Percentiles rank a stretch among this genome's conserved stretches.
Evolutionary conservation across 2,329 filamentous ascomycete species (phyloP).

Genomic region (Aureobasidium lini): DNA sequence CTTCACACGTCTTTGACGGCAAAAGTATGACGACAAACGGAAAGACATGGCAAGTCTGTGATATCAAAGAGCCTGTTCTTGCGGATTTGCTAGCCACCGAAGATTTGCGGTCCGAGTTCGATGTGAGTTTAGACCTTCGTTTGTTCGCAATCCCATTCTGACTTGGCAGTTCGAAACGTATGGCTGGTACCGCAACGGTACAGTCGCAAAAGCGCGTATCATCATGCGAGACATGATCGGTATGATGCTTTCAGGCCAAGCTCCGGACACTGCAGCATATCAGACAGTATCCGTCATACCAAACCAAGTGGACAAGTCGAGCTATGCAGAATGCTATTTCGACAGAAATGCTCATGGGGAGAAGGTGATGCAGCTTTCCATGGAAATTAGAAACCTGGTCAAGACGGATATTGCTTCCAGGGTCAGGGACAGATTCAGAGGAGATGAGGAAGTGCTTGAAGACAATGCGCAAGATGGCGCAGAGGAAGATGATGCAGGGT

Average conservation of each 20-base stretch:
- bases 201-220: slow-evolving; percentile 73
- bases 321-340: slow-evolving; percentile 3
- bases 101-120: slow-evolving; percentile 39
- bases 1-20: slow-evolving; percentile 76
- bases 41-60: slow-evolving; percentile 90
- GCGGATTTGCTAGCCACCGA: slow-evolving; percentile 56
- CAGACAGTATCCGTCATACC: background rate
- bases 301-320: background rate
- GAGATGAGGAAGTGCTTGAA: background rate
- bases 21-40: slow-evolving; percentile 66
- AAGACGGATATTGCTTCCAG: slow-evolving; percentile 6
- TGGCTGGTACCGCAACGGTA: slow-evolving; percentile 79
- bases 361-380: slow-evolving; percentile 5
- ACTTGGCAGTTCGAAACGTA: slow-evolving; percentile 38
- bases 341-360: background rate
- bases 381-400: slow-evolving; percentile 6
- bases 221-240: slow-evolving; percentile 82
- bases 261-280: slow-evolving; percentile 22
- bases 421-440: slow-evolving; percentile 1
- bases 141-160: slow-evolving; percentile 30
- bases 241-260: slow-evolving; percentile 30
- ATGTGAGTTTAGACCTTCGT: slow-evolving; percentile 50
- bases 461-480: background rate
- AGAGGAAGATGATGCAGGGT: slow-evolving; percentile 7
- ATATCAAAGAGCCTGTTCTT: slow-evolving; percentile 76